Evolutionary conservation across 192 early-diverging fungal genomes (phyloP), one percentile per base, ranked within the genome.

Genomic region (Coemansia sp.): DNA sequence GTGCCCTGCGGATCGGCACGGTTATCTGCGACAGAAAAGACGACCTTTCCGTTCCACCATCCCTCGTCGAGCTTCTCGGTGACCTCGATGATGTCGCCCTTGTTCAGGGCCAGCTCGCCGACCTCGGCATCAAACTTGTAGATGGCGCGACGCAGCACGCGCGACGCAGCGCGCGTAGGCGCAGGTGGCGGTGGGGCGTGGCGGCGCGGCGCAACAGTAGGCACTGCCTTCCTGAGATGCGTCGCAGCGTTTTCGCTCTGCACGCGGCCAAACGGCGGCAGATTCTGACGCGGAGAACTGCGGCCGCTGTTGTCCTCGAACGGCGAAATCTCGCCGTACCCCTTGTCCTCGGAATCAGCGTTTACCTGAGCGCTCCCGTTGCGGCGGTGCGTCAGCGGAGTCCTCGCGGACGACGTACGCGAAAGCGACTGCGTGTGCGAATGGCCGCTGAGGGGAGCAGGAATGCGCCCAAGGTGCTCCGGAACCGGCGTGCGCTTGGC

Each of bases 21-120:
- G 16, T 34, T 62, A 2, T 54, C 22, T 4, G 58, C 3, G 6
- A 19, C 61, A 20, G 83, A 77, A 69, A 92, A 87, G n/a, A 82
- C 70, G 10, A 92, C 64, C 72, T 89, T 87, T 24, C 96, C 96
- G 29, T 88, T 79, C 93, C 95, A 96, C 96, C 96, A 98, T 0
- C 95, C 95, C 50, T 92, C 88, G 59, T 95, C 93, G 36, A 95
- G 87, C 67, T 91, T 90, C 48, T 90, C 87, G 3, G 86, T 82
- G 1, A 98, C 89, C 25, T 85, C 85, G 61, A 98, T 89, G 54
- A 95, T 83, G 60, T 98, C 95, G 4, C 93, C 95, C 58, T 84
- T 87, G 18, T 84, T 82, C 30, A 98, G 83, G 49, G 87, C 67
- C 19, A 98, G 82, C 66, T 98, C 95, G 22, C 88, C 90, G 16